Evolutionary conservation across 345 rosid genomes (phyloP).

Genomic region (Salix exigua): DNA sequence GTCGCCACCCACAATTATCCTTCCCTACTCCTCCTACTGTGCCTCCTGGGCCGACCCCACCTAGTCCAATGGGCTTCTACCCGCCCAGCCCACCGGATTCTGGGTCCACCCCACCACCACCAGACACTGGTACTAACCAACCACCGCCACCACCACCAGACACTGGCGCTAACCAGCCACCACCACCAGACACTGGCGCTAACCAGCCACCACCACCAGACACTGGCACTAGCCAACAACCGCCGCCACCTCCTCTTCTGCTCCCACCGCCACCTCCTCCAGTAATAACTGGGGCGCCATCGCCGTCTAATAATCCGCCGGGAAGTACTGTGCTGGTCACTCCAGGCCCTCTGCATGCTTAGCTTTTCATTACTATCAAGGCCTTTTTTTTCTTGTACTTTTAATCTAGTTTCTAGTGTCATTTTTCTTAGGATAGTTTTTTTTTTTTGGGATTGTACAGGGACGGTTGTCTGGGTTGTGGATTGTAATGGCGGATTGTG

Average conservation of each 20-base stretch:
- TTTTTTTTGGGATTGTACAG: conserved; percentile 2
- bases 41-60: conserved; percentile 25
- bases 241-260: conserved; percentile 21
- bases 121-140: conserved; percentile 27
- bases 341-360: conserved; percentile 66
- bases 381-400: neutral
- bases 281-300: conserved; percentile 29
- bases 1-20: conserved; percentile 19
- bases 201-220: conserved; percentile 7
- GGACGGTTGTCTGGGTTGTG: neutral
- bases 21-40: conserved; percentile 9
- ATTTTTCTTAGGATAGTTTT: neutral
- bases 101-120: neutral
- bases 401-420: neutral
- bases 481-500: neutral
- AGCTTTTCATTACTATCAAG: conserved; percentile 14
- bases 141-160: conserved; percentile 26
- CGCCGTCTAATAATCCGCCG: conserved; percentile 57
- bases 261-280: conserved; percentile 16
- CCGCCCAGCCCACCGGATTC: conserved; percentile 21
- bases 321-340: conserved; percentile 33
- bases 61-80: conserved; percentile 22
- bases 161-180: conserved; percentile 21
- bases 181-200: conserved; percentile 3
- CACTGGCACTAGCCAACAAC: conserved; percentile 31